A percentile compares a stretch with the other conserved stretches of the same genome.
Evolutionary conservation across 2,329 filamentous ascomycete species (phyloP).

Genomic region (Exophiala alcalophila): DNA sequence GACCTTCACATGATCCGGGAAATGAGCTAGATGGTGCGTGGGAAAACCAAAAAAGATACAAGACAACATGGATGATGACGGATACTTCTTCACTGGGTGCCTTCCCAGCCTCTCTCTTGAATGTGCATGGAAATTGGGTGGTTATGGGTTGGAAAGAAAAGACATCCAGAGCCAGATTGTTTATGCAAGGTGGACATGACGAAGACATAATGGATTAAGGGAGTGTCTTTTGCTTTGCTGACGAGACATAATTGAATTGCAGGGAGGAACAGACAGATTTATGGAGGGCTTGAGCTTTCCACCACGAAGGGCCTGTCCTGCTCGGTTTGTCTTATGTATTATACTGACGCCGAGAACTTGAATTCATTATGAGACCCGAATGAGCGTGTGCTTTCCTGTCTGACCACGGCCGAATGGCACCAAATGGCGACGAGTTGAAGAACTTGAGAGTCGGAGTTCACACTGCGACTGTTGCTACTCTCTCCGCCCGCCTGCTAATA

Average conservation of each 20-base stretch:
- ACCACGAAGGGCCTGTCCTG: too few species aligned
- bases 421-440: too few species aligned
- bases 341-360: constrained; percentile 2
- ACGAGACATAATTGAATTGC: constrained; percentile 1
- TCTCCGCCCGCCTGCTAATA: too few species aligned
- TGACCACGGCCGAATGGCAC: too few species aligned
- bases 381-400: too few species aligned
- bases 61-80: too few species aligned
- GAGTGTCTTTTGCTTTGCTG: too few species aligned
- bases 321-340: constrained; percentile 2
- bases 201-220: constrained; percentile 8
- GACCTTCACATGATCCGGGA: constrained; percentile 9
- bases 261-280: too few species aligned
- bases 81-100: too few species aligned
- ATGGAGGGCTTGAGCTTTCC: background rate
- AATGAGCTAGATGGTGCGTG: constrained; percentile 10
- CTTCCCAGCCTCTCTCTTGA: background rate
- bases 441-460: too few species aligned
- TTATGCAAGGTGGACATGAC: constrained; percentile 13
- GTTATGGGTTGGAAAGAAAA: constrained; percentile 9
- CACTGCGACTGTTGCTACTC: too few species aligned
- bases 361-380: background rate
- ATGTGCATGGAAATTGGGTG: constrained; percentile 5
- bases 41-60: too few species aligned
- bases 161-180: constrained; percentile 12